Evolutionary conservation across 2,329 filamentous ascomycete species (phyloP), one percentile per base, ranked within the genome.

Genomic region (Monilinia vaccinii-corymbosi): DNA sequence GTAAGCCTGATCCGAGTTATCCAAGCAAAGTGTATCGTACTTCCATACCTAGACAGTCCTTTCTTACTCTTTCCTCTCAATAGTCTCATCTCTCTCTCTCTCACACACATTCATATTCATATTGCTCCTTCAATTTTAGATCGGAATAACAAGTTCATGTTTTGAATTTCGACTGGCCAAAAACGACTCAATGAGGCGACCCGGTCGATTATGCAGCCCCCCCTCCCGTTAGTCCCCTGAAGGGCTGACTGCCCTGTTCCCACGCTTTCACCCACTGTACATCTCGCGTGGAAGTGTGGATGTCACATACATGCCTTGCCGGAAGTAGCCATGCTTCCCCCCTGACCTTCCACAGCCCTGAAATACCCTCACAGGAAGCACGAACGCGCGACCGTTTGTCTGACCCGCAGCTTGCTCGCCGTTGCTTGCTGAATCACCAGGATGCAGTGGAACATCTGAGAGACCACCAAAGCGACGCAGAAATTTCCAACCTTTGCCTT

Each of bases 271-370:
- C n/a, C 56, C 53, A 53, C 25, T 28, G 25, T 28, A 6, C 56
- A 44, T 45, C 48, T 53, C 56, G 56, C 56, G 48, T 53, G 56
- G 48, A 58, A 53, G 40, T 25, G 56, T 58, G 48, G 56, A 58
- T 53, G 48, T 52, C 47, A 58, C 56, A 40, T 11, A 58, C 56
- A 40, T 11, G 53, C 46, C 51, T 38, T 45, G 16, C 47, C 38
- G 56, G 56, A 58, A 58, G 56, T 28, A 50, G 49, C 50, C 40
- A 55, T 47, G 23, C 44, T 56, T 60, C 57, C 57, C 57, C 36
- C 57, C 36, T 52, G 44, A 34, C 52, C 57, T 55, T 55, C 31
- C 50, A 60, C 50, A 40, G 40, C 56, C 38, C 38, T 52, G 40
- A 38, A 53, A 45, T n/a, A 23, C 28, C 38, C 32, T 38, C 48